Evolutionary conservation across 352 stramenopile genomes (phyloP).

Genomic region (Saprolegnia diclina): DNA sequence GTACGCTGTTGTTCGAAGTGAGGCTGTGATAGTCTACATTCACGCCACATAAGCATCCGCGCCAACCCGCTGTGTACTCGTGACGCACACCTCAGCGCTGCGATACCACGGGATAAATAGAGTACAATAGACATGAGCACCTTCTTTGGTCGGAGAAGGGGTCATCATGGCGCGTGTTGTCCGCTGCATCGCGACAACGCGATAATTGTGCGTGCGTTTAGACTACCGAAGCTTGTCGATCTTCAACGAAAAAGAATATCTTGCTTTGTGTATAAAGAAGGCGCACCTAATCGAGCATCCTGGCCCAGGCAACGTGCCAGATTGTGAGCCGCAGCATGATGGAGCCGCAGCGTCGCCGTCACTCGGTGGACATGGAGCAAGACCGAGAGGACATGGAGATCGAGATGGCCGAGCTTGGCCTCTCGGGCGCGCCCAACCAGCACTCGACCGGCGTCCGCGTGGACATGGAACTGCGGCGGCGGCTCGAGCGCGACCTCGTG

Average conservation of each 20-base stretch:
- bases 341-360: neutral
- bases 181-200: no score
- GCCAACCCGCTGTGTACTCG: no score
- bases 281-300: neutral
- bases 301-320: neutral
- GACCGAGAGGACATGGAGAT: conserved; percentile 29
- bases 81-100: no score
- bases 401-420: conserved; percentile 29
- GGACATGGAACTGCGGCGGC: conserved; percentile 31
- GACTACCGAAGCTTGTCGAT: neutral
- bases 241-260: neutral
- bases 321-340: neutral
- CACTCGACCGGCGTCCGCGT: conserved; percentile 30
- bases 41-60: neutral
- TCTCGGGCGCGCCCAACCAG: conserved; percentile 26
- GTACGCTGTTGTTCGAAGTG: neutral
- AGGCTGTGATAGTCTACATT: neutral
- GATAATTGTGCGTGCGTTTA: neutral
- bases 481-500: conserved; percentile 54
- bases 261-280: neutral
- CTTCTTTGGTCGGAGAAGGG: no score
- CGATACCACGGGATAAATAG: no score
- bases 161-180: no score
- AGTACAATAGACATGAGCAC: no score
- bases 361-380: conserved; percentile 22